Evolutionary conservation across 129 eudicot species (phyloP).

Genomic region (Escallonia rubra): DNA sequence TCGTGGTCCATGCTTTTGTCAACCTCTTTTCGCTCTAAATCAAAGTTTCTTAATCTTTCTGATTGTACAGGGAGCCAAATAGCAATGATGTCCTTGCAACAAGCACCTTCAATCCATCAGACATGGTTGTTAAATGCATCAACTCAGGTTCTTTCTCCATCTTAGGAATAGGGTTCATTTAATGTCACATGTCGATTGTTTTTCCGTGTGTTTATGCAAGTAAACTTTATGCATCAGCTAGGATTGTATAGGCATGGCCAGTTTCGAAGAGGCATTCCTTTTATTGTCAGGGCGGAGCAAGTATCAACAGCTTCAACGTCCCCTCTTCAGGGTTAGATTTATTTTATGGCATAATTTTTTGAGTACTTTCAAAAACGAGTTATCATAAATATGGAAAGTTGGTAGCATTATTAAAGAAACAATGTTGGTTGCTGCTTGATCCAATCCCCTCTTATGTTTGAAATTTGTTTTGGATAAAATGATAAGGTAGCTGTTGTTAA

Average conservation of each 20-base stretch:
- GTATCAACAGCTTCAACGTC: slow-evolving; percentile 42
- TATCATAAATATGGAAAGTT: not conserved
- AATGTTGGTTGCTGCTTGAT: no score
- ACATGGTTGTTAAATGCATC: slow-evolving; percentile 27
- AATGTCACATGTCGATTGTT: not conserved
- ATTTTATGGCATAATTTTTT: not conserved
- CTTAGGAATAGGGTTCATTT: not conserved
- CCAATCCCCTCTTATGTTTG: no score
- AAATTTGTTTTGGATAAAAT: no score
- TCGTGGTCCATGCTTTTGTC: not conserved
- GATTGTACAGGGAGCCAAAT: not conserved
- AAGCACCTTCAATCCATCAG: slow-evolving; percentile 45
- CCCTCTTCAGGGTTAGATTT: slow-evolving; percentile 33
- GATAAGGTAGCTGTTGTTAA: no score
- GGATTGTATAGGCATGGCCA: slow-evolving; percentile 47
- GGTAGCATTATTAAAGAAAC: no score
- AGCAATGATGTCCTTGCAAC: slow-evolving; percentile 53
- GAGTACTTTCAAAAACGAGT: not conserved
- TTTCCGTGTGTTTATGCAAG: slow-evolving; percentile 10
- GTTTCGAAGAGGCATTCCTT: slow-evolving; percentile 28
- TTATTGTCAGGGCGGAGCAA: slow-evolving; percentile 57
- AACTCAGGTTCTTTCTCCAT: slow-evolving; percentile 38
- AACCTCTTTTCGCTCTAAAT: not conserved
- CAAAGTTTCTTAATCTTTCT: not conserved
- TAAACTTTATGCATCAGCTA: slow-evolving; percentile 41